A percentile compares a stretch with the other conserved stretches of the same genome.
phyloP scores from a whole-genome alignment of 75 land plant species.

The Chamaecyparis obtusa region DNA sequence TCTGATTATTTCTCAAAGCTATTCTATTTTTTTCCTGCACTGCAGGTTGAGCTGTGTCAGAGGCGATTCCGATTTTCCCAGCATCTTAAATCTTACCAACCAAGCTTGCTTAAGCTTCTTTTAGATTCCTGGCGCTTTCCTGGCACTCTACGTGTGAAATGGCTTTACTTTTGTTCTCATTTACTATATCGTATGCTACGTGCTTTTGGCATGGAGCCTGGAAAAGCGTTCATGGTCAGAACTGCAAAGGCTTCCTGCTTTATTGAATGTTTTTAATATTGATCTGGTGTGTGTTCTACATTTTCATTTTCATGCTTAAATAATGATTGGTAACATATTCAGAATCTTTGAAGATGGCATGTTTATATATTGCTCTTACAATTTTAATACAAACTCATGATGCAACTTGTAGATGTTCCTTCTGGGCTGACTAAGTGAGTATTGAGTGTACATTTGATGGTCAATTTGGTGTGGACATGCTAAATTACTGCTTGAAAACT shows the following conservation, averaged over 20 bases:
- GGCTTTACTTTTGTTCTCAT: neutral
- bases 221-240: conserved; percentile 42
- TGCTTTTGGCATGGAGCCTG: conserved; percentile 34
- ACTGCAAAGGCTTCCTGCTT: neutral
- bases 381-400: neutral
- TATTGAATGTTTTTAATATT: neutral
- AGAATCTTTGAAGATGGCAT: neutral
- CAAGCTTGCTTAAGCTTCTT: conserved; percentile 13
- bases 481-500: neutral
- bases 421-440: neutral
- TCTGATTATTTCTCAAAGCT: neutral
- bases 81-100: neutral
- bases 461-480: neutral
- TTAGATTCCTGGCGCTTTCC: neutral
- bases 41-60: conserved; percentile 40
- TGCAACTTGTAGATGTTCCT: neutral
- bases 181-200: conserved; percentile 27
- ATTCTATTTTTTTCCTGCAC: neutral
- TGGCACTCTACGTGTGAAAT: neutral
- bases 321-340: neutral
- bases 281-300: neutral
- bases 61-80: conserved; percentile 19
- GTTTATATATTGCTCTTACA: neutral
- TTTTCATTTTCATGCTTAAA: neutral
- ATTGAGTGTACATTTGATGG: neutral